A percentile compares a stretch with the other conserved stretches of the same genome.
phyloP scores from a whole-genome alignment of 345 rosid species.

The Microthlaspi erraticum region DNA sequence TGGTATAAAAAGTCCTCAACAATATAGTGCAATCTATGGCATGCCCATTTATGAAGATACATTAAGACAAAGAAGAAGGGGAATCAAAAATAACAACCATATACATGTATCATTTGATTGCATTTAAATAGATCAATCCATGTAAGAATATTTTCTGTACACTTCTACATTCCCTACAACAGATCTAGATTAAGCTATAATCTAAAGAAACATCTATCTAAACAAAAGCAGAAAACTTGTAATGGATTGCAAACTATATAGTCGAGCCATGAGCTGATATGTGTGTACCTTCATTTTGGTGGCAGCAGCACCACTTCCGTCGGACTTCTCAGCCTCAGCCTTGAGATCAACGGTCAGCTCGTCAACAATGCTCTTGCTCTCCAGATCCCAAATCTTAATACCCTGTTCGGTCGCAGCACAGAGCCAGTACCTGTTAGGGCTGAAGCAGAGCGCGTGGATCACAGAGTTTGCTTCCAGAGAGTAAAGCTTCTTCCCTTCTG shows the following conservation, averaged over 20 bases:
- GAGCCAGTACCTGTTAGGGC: conserved; percentile 99
- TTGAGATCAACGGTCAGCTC: conserved; percentile 97
- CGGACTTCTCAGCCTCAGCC: conserved; percentile 89
- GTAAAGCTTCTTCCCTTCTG: conserved; percentile 93
- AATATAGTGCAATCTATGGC: not conserved
- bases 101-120: not conserved
- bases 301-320: conserved; percentile 54
- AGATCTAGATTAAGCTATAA: not conserved
- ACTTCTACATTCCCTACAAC: not conserved
- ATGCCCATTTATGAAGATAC: not conserved
- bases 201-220: conserved; percentile 10
- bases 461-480: conserved; percentile 82
- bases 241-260: not conserved
- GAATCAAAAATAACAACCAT: too few species aligned
- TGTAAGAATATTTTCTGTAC: not conserved
- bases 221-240: conserved; percentile 18
- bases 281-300: conserved; percentile 58
- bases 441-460: conserved; percentile 83
- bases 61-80: not conserved
- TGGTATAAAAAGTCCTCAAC: not conserved
- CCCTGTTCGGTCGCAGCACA: conserved; percentile 95
- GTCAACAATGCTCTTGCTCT: conserved; percentile 93
- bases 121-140: not conserved
- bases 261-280: not conserved
- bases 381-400: conserved; percentile 98